Base-by-base conservation (phyloP, 1,139 yeast species). In the Hyphopichia pseudoburtonii region DNA sequence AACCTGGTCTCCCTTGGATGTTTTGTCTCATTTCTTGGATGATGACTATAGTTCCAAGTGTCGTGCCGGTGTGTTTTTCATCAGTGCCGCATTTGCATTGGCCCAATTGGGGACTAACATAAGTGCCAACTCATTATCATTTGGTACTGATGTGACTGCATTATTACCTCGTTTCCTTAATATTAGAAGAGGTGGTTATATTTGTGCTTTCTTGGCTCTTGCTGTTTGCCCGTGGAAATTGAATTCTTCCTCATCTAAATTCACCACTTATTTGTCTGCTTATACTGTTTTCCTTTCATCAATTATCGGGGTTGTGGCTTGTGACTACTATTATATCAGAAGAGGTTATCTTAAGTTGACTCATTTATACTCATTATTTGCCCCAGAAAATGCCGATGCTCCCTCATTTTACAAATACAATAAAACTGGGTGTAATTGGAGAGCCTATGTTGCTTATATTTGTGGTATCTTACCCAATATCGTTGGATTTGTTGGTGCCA, bases 51-150 rank as follows among this genome's bases (percentile, higher is more conserved):
- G 76, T 37, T 62, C 83, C 12, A 73, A 72, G 15, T 70, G 69
- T 36, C 74, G 95, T 54, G 95, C 90, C 16, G 97, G 96, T 47
- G 95, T 84, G 1, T 89, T 89, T 60, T 71, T 89, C 44, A 81
- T 88, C 47, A 76, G 89, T 4, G 66, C 80, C 32, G 88, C 87
- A 1, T 86, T 88, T 64, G 85, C 88, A 2, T 62, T 88, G 42
- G 95, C 96, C 14, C 96, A 88, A 62, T 67, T 87, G 45, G 96
- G 96, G 57, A 85, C 95, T n/a, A 89, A 89, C 56, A 85, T 89
- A 45, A 80, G 94, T 27, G 96, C 96, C 11, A 89, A 89, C 63
- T 83, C 95, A 4, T 69, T 89, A 37, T 82, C 95, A 4, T 92
- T 94, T 37, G 96, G 96, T 56, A 88, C 95, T 3, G 97, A 89